Evolutionary conservation across 768 basidiomycete species (phyloP), one percentile per base, ranked within the genome.

Genomic region (Naganishia onofrii): DNA sequence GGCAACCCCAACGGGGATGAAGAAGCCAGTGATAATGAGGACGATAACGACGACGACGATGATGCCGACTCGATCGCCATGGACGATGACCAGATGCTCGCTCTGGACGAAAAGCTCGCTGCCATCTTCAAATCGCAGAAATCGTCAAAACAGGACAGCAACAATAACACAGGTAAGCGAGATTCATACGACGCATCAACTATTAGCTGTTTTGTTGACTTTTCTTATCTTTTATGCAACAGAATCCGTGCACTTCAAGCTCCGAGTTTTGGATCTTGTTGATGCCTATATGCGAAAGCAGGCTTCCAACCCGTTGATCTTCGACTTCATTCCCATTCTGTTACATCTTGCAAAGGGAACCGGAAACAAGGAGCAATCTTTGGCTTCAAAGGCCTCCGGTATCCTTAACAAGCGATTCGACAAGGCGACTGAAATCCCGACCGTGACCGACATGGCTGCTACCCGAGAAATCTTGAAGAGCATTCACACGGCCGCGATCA

Each of bases 71-170:
- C 75, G 57, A 82, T 88, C 42, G 53, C 72, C 32, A 89, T 95
- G 88, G 90, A 96, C 77, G 95, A 99, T 77, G 94, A 98, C 29
- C 92, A 96, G 82, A 99, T 99, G 95, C 88, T 98, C 85, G 90
- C 90, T 38, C 87, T 98, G 31, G 95, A 99, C 77, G 90, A 91
- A 58, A 90, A 95, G 77, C 87, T 99, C 8, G 92, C 91, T 4
- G 87, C 88, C 64, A 88, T 93, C 34, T 95, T 99, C 86, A 86
- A 86, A 70, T 84, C 88, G 34, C 86, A 87, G 70, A 83, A 85
- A 28, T 84, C 84, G 68, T 87, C 86, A 66, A 86, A 84, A 78
- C 88, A 87, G 76, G 82, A 82, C 44, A 85, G 84, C 66, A 63
- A 63, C 23, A 91, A 89, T 51, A 91, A 89, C 28, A 52, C 58